Evolutionary conservation across 75 land plant species (phyloP).

Genomic region (Selaginella tamariscina): DNA sequence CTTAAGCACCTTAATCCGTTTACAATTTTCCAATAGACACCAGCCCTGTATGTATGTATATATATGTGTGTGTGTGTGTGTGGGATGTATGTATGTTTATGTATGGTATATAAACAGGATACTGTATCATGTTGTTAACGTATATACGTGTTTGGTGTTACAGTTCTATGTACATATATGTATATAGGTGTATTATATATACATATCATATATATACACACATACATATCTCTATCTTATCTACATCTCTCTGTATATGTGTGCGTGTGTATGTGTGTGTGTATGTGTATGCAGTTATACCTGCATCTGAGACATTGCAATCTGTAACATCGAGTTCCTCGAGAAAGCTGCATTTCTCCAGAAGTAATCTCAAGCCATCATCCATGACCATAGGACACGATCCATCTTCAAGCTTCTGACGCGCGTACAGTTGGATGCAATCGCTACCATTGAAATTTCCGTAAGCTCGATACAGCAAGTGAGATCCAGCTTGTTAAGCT

Average conservation of each 20-base stretch:
- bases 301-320: slow-evolving; percentile 57
- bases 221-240: too few species aligned
- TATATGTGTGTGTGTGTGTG: too few species aligned
- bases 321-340: slow-evolving; percentile 92
- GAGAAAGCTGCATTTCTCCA: slow-evolving; percentile 39
- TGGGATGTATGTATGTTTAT: too few species aligned
- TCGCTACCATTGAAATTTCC: slow-evolving; percentile 37
- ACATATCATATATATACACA: too few species aligned
- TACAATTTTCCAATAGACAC: slow-evolving; percentile 52
- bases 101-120: too few species aligned
- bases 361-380: slow-evolving; percentile 45
- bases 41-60: slow-evolving; percentile 37
- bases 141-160: too few species aligned
- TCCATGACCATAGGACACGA: slow-evolving; percentile 48
- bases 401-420: slow-evolving; percentile 76
- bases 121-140: too few species aligned
- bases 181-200: too few species aligned
- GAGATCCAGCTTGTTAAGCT: slow-evolving; percentile 59
- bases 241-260: too few species aligned
- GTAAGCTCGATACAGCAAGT: slow-evolving; percentile 83
- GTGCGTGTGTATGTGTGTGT: slow-evolving; percentile 23
- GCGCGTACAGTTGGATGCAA: slow-evolving; percentile 44
- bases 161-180: too few species aligned
- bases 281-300: slow-evolving; percentile 17
- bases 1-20: slow-evolving; percentile 45